Evolutionary conservation across 1,284 basidiomycete genomes (phyloP).

Genomic region (Neotropicomus parvogracilis): DNA sequence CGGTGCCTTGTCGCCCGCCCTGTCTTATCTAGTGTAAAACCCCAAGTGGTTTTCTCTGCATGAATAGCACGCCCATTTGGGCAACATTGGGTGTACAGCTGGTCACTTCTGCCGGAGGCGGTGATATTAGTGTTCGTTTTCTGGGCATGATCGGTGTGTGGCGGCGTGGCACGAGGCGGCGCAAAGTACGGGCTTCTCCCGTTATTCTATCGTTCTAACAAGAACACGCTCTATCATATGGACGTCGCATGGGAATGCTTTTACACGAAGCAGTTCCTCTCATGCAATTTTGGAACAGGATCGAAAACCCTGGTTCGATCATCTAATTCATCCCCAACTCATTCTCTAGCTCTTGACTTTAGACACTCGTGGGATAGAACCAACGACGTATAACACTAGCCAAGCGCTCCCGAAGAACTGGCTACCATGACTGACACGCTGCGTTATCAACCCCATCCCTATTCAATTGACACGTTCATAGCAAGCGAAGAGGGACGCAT

Average conservation of each 20-base stretch:
- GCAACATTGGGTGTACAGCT: not conserved
- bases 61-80: conserved; percentile 1
- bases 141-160: not conserved
- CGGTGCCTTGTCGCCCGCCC: conserved; percentile 7
- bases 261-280: not conserved
- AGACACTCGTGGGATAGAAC: too few relatives aligned
- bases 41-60: not conserved
- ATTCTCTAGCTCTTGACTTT: too few relatives aligned
- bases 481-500: not conserved
- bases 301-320: too few relatives aligned
- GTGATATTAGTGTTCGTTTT: conserved; percentile 6
- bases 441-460: not conserved
- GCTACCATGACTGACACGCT: not conserved
- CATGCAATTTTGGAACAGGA: not conserved
- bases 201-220: conserved; percentile 1
- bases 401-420: too few relatives aligned
- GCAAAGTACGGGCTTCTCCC: conserved; percentile 18
- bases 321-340: too few relatives aligned
- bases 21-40: conserved; percentile 14
- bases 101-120: not conserved
- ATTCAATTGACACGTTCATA: not conserved
- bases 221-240: conserved; percentile 8
- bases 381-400: too few relatives aligned
- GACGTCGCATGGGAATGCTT: not conserved
- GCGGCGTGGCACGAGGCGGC: conserved; percentile 3